Evolutionary conservation across 805 yeast genomes (phyloP).

Genomic region (Hanseniaspora nectarophila): DNA sequence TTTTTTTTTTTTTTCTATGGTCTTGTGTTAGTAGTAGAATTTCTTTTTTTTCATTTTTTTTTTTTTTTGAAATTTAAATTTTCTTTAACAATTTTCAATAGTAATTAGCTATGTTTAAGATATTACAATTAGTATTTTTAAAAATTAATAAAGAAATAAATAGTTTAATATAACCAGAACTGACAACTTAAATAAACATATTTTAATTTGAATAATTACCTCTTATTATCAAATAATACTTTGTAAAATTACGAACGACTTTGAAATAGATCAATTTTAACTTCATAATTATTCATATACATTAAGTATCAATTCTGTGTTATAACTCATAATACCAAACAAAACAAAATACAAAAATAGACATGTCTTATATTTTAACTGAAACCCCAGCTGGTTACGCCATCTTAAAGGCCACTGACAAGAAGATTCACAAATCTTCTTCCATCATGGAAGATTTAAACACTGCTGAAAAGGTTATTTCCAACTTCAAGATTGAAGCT

Average conservation of each 20-base stretch:
- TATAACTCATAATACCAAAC: neutral
- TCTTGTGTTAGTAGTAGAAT: neutral
- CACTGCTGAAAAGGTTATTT: conserved; percentile 70
- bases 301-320: neutral
- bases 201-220: neutral
- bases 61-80: neutral
- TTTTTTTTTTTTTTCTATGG: neutral
- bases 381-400: conserved; percentile 99
- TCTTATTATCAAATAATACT: neutral
- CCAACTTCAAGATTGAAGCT: conserved; percentile 87
- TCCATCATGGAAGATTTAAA: conserved; percentile 63
- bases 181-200: neutral
- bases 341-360: neutral
- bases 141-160: conserved; percentile 2
- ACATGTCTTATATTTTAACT: conserved; percentile 79
- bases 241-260: neutral
- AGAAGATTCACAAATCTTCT: conserved; percentile 82
- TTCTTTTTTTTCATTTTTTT: neutral
- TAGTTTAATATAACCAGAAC: conserved; percentile 3
- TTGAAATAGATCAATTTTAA: neutral
- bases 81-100: neutral
- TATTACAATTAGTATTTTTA: neutral
- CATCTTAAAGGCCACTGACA: conserved; percentile 90
- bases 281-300: neutral
- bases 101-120: conserved; percentile 14